Conservation (phyloP, 2,329 filamentous ascomycete genomes). For the Cladorrhinum sp. region DNA sequence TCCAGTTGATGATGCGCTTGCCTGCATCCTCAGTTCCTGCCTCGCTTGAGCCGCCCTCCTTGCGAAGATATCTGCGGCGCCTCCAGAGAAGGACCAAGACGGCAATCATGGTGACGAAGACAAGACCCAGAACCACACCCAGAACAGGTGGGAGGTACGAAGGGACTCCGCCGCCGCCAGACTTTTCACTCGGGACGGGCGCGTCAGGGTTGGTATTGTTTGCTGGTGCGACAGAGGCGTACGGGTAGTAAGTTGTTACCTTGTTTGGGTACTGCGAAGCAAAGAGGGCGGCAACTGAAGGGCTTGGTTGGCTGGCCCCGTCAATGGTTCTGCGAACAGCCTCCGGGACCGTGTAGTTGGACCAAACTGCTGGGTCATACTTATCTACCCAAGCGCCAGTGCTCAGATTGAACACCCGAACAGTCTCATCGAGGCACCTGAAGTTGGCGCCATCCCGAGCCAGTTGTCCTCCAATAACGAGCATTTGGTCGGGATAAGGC, state of each 20-base stretch:
- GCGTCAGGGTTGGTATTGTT: constrained; percentile 31
- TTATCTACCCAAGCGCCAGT: constrained; percentile 64
- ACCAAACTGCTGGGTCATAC: constrained; percentile 63
- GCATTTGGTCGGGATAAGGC: constrained; percentile 76
- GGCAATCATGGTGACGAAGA: constrained; percentile 51
- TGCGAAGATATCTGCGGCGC: constrained; percentile 43
- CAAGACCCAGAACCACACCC: constrained; percentile 58
- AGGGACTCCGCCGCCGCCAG: constrained; percentile 42
- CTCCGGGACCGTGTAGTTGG: constrained; percentile 66
- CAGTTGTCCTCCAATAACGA: constrained; percentile 68
- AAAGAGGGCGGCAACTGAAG: constrained; percentile 52
- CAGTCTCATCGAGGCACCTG: constrained; percentile 50
- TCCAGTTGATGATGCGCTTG: constrained; percentile 51
- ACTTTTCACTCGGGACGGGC: constrained; percentile 14
- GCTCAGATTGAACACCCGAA: constrained; percentile 71
- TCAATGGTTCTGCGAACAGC: constrained; percentile 64
- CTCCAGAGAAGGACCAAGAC: constrained; percentile 53
- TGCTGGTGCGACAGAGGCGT: constrained; percentile 37
- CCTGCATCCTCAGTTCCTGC: constrained; percentile 46
- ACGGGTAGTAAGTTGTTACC: constrained; percentile 61
- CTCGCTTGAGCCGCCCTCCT: constrained; percentile 36
- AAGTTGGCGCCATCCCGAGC: constrained; percentile 27
- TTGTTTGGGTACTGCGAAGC: constrained; percentile 53
- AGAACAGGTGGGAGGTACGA: constrained; percentile 60
- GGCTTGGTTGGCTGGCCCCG: constrained; percentile 59